phyloP scores from a whole-genome alignment of 1,284 basidiomycete species.

The Ceratobasidium sp. region DNA sequence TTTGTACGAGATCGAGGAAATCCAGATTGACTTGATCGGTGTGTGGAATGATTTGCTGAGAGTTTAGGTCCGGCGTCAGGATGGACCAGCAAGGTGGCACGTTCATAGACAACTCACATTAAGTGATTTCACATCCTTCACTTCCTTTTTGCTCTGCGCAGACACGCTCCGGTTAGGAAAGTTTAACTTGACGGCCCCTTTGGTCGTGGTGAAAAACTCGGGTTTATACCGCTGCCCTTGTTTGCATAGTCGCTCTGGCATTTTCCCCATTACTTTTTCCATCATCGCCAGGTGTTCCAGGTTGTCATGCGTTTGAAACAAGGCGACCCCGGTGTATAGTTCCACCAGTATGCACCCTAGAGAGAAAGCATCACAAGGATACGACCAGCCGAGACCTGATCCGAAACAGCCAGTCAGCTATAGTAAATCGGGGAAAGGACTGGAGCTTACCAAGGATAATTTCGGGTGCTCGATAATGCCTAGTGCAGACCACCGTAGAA shows the following conservation, averaged over 20 bases:
- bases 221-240: conserved; percentile 79
- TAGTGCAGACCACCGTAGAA: conserved; percentile 95
- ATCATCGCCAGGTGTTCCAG: conserved; percentile 99
- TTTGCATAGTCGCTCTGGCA: conserved; percentile 86
- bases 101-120: conserved; percentile 62
- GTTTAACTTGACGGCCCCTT: conserved; percentile 77
- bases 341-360: conserved; percentile 99
- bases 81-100: neutral
- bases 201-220: conserved; percentile 79
- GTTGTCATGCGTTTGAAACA: conserved; percentile 99
- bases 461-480: conserved; percentile 98
- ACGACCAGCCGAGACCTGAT: conserved; percentile 95
- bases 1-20: conserved; percentile 88
- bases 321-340: conserved; percentile 96
- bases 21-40: conserved; percentile 75
- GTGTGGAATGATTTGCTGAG: conserved; percentile 84
- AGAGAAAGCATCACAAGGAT: conserved; percentile 98
- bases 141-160: conserved; percentile 89
- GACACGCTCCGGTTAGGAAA: conserved; percentile 72
- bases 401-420: conserved; percentile 19
- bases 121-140: conserved; percentile 84
- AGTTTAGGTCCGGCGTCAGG: conserved; percentile 30
- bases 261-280: conserved; percentile 98
- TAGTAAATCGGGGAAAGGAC: neutral
- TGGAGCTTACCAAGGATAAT: conserved; percentile 88